These are phyloP conservation scores for Penicillium aurantiogriseum DNA, from an alignment of 2,329 filamentous ascomycete genomes.

Conservation along the genomic window DNA sequence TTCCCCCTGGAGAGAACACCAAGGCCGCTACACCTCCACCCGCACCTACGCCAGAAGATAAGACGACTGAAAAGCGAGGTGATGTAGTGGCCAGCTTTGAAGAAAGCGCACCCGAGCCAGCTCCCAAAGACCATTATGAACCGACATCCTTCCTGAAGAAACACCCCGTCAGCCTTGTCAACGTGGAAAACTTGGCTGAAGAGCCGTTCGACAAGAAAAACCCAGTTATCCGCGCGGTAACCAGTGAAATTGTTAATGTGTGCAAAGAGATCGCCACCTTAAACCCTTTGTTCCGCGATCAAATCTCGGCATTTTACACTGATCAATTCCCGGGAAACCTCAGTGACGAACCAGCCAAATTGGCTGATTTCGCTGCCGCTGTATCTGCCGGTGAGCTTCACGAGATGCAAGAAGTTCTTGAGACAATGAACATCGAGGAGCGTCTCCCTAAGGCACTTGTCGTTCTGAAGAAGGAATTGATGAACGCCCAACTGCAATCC, in stretches of 20 bases:
- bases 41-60: constrained; percentile 32
- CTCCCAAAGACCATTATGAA: constrained; percentile 64
- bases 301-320: constrained; percentile 96
- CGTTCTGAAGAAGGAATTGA: constrained; percentile 94
- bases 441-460: constrained; percentile 87
- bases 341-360: constrained; percentile 87
- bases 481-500: constrained; percentile 94
- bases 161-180: constrained; percentile 89
- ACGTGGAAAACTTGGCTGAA: constrained; percentile 88
- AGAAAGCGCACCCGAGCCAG: constrained; percentile 67
- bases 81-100: constrained; percentile 98
- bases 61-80: constrained; percentile 70
- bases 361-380: constrained; percentile 95
- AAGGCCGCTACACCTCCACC: constrained; percentile 30
- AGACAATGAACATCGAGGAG: constrained; percentile 86
- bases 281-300: constrained; percentile 93
- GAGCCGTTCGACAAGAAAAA: constrained; percentile 89
- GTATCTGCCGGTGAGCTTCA: constrained; percentile 91
- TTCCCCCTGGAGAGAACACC: constrained; percentile 59
- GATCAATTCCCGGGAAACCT: constrained; percentile 94
- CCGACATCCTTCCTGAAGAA: constrained; percentile 88
- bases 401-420: constrained; percentile 88
- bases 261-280: constrained; percentile 95
- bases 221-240: constrained; percentile 82
- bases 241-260: constrained; percentile 97